Evolutionary conservation across 768 basidiomycete genomes (phyloP).

Genomic region (Pholiota conissans): DNA sequence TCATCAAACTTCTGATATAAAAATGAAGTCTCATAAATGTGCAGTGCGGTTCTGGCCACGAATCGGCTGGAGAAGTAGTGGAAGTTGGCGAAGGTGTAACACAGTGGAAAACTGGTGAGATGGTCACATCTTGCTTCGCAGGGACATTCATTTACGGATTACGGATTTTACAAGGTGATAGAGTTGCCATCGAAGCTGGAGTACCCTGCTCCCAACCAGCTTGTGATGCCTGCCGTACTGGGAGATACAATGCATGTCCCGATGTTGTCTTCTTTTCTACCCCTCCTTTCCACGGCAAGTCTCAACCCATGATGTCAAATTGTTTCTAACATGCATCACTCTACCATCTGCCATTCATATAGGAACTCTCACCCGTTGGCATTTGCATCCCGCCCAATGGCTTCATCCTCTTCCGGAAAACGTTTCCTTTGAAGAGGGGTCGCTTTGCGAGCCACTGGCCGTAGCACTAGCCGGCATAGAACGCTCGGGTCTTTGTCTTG

Average conservation of each 20-base stretch:
- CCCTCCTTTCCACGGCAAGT: slow-evolving; percentile 62
- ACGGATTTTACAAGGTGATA: slow-evolving; percentile 43
- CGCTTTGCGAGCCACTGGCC: slow-evolving; percentile 66
- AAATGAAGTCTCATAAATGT: background rate
- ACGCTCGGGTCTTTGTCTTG: slow-evolving; percentile 62
- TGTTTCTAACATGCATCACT: background rate
- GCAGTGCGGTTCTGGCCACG: slow-evolving; percentile 71
- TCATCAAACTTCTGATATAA: background rate
- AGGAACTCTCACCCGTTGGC: slow-evolving; percentile 68
- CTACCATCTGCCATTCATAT: background rate
- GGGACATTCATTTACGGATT: too few species aligned
- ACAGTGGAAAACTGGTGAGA: slow-evolving; percentile 58
- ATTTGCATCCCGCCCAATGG: slow-evolving; percentile 68
- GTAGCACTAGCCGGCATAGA: slow-evolving; percentile 71
- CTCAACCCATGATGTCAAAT: background rate
- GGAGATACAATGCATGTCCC: slow-evolving; percentile 64
- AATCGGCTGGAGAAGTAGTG: slow-evolving; percentile 67
- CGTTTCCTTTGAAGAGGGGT: slow-evolving; percentile 66
- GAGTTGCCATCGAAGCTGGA: slow-evolving; percentile 71
- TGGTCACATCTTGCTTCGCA: background rate
- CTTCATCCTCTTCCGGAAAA: slow-evolving; percentile 62
- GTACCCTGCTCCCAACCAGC: slow-evolving; percentile 64
- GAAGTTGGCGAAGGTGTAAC: slow-evolving; percentile 68
- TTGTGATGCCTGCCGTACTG: slow-evolving; percentile 63
- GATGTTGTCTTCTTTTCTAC: slow-evolving; percentile 69